phyloP scores from a whole-genome alignment of 495 filamentous ascomycete species.

The Penicillium cosmopolitanum region DNA sequence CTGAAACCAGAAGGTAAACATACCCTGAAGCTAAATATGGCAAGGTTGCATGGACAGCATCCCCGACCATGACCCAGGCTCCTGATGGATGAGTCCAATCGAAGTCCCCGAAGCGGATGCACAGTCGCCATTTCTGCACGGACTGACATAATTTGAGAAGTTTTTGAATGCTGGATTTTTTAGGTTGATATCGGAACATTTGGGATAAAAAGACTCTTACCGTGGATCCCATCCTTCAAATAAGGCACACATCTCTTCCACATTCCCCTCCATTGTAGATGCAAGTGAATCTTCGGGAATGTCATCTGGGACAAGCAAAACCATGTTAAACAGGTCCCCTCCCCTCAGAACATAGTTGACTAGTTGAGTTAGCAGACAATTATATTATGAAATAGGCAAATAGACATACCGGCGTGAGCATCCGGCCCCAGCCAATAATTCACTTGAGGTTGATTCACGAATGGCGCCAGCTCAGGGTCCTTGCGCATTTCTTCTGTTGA shows the following conservation, averaged over 20 bases:
- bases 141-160: conserved; percentile 45
- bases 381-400: background rate
- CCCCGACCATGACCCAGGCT: conserved; percentile 62
- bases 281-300: conserved; percentile 55
- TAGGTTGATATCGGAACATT: background rate
- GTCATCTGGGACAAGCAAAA: conserved; percentile 70
- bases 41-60: conserved; percentile 66
- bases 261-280: conserved; percentile 55
- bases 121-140: conserved; percentile 69
- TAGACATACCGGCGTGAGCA: conserved; percentile 51
- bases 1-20: background rate
- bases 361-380: conserved; percentile 4
- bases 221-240: conserved; percentile 63
- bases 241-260: conserved; percentile 67
- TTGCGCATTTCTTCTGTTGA: conserved; percentile 46
- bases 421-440: conserved; percentile 74
- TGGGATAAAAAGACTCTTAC: conserved; percentile 40
- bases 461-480: conserved; percentile 57
- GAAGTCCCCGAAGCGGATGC: conserved; percentile 56
- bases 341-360: conserved; percentile 66
- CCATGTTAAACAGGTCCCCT: conserved; percentile 68
- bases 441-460: conserved; percentile 57
- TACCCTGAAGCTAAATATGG: conserved; percentile 59
- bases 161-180: conserved; percentile 32
- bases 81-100: conserved; percentile 59